phyloP scores from a whole-genome alignment of 2,329 filamentous ascomycete species.

The Fusarium irregulare region DNA sequence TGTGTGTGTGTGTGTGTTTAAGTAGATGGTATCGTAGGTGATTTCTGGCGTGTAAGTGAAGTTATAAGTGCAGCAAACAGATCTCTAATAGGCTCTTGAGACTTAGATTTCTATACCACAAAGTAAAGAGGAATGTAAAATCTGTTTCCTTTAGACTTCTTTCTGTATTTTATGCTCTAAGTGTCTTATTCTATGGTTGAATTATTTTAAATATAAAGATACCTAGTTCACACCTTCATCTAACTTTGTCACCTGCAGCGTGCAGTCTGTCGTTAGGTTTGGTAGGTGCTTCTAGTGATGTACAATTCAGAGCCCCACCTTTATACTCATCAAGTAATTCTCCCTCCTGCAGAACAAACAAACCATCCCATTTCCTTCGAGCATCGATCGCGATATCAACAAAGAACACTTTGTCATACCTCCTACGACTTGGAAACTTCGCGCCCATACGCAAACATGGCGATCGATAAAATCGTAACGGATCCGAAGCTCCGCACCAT shows the following conservation, averaged over 20 bases:
- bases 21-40: not conserved
- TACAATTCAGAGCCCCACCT: constrained; percentile 6
- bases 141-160: not conserved
- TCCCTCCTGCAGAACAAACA: constrained; percentile 18
- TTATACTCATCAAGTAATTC: not conserved
- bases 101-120: not conserved
- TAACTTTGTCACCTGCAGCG: not conserved
- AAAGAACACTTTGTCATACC: not conserved
- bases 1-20: not conserved
- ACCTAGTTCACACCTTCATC: not conserved
- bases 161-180: fast-evolving
- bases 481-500: constrained; percentile 71
- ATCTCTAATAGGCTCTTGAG: not conserved
- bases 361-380: constrained; percentile 1
- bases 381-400: not conserved
- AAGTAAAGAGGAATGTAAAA: not conserved
- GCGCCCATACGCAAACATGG: constrained; percentile 46
- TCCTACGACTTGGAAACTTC: not conserved
- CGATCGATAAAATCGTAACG: constrained; percentile 54
- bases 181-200: not conserved
- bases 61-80: not conserved
- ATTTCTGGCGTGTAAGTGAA: not conserved
- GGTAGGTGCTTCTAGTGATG: not conserved
- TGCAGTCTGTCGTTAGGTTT: not conserved
- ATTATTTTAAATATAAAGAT: not conserved